Evolutionary conservation across 1,284 basidiomycete species (phyloP).

Genomic region (Naganishia liquefaciens): DNA sequence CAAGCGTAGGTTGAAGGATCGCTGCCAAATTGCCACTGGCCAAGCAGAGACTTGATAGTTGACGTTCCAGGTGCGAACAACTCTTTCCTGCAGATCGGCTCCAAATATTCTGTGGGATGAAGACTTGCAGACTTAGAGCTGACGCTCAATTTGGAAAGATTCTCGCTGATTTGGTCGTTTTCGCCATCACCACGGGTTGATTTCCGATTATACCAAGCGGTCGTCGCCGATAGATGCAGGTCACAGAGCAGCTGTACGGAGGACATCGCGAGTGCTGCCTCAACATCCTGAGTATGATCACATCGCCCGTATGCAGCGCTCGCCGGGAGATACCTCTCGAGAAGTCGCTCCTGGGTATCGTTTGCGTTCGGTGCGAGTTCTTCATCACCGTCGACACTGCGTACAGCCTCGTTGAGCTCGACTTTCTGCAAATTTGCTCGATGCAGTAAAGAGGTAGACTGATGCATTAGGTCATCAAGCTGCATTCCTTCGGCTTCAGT

Average conservation of each 20-base stretch:
- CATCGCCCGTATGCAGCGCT: background rate
- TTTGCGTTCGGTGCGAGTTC: too few relatives aligned
- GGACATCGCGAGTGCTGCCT: background rate
- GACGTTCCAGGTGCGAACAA: background rate
- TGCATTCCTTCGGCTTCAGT: background rate
- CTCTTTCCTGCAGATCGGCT: background rate
- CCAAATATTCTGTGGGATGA: background rate
- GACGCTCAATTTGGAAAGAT: constrained; percentile 11
- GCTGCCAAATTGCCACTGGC: constrained; percentile 14
- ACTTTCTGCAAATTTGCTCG: background rate
- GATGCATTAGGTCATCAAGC: constrained; percentile 8
- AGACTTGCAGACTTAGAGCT: background rate
- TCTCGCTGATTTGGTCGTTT: constrained; percentile 11
- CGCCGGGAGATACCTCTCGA: background rate
- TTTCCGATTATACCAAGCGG: background rate
- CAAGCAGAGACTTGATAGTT: background rate
- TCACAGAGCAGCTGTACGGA: constrained; percentile 7
- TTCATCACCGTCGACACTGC: constrained; percentile 4
- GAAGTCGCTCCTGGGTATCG: background rate
- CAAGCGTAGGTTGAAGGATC: background rate
- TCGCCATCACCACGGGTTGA: background rate
- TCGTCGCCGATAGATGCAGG: constrained; percentile 11
- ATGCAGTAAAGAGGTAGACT: background rate
- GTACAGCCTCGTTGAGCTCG: background rate
- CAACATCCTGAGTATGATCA: background rate